Evolutionary conservation across 2,329 filamentous ascomycete species (phyloP), one percentile per base, ranked within the genome.

Genomic region (Fusarium sulawesiense): DNA sequence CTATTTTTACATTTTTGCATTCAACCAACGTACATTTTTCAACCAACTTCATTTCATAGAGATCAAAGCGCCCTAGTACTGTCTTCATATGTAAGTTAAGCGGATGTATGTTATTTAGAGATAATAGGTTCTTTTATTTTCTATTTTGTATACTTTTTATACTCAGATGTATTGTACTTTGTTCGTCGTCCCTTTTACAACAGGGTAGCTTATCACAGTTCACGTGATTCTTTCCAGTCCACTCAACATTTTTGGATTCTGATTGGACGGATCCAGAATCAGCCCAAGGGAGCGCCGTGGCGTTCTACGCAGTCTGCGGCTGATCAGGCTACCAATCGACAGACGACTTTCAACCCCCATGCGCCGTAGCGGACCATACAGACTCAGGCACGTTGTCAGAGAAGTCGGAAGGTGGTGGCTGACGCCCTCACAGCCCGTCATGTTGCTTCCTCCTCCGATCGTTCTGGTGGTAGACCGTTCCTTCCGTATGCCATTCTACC

Each of bases 161-260:
- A 23, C 4, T 23, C 21, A 23, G 4, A 23, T 23, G 21, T 23
- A 23, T 23, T 5, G 21, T 23, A 21, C 21, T 21, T 21, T 21
- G 21, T 21, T 21, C 21, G 21, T 21, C 21, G 21, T 21, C 21
- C 21, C 21, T 21, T 21, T 21, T 21, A 21, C 21, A 6, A 34
- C 16, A 18, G 27, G 27, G 34, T 37, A n/a, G 18, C 18, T n/a
- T 2, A n/a, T 11, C 9, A 7, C 3, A 4, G 3, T 5, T n/a
- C 34, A 37, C 34, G 34, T 37, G 34, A 37, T 37, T 2, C 7
- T 34, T 0, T 6, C 2, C 1, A 18, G 4, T 18, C 4, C 7
- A 18, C 9, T 10, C 4, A 37, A 37, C 16, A 37, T 11, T 2
- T 0, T 37, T 5, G 32, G 3, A 0, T 18, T 37, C 32, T 18